Evolutionary conservation across 352 stramenopile species (phyloP), one percentile per base, ranked within the genome.

Genomic region (Discostella stelligera): DNA sequence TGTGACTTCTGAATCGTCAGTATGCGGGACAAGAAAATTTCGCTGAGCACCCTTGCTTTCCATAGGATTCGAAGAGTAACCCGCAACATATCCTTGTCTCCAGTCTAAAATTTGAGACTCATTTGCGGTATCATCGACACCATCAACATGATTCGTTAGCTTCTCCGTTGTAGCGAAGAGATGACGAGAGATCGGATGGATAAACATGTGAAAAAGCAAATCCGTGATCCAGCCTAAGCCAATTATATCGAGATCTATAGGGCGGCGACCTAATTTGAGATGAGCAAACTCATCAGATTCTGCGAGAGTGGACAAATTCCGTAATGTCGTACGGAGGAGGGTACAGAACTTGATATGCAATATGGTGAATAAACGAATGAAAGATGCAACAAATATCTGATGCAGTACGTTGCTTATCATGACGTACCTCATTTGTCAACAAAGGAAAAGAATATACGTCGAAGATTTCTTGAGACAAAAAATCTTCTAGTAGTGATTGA

Each of bases 1-100:
- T 37, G 87, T 93, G 9, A 91, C 66, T 80, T 93, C 87, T 2
- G 80, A 79, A 74, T 93, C 87, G 65, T 93, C 87, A 16, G 87
- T 91, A 53, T 93, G 87, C 39, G 83, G 58, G 37, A 93, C 77
- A 18, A 93, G 64, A 14, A 77, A 70, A 74, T 91, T 70, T 41
- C 83, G 69, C 23, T 78, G 80, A 71, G 77, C 80, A 27, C 67
- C 78, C 44, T 74, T 72, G 7, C 21, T 66, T 54, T 3, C 16
- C 23, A 46, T 64, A 20, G 87, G 87, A 62, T 71, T 50, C 48
- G 66, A 65, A 25, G 85, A 80, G 63, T 93, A 93, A 16, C 75
- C 79, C 13, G 85, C 85, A 56, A 93, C 67, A 71, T 86, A 93
- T 13, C 87, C 83, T 39, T 90, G 84, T 74, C 83, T 62, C 84